A percentile compares a stretch with the other conserved stretches of the same genome.
Conservation (phyloP, 805 yeast species). For the Brettanomyces bruxellensis region DNA sequence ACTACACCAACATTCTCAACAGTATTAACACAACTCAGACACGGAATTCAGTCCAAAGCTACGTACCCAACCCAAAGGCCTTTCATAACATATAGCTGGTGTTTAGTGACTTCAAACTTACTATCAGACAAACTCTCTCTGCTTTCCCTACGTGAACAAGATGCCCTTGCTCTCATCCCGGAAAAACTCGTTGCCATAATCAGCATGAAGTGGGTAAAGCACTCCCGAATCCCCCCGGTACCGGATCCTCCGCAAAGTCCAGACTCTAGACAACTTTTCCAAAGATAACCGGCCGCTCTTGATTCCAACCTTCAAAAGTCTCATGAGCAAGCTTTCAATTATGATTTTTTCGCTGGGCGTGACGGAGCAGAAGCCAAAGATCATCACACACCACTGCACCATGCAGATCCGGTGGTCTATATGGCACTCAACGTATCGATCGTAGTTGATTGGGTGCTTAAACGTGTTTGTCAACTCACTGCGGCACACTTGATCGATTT, state of each 20-base stretch:
- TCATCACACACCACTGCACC: conserved; percentile 22
- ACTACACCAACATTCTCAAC: too few species aligned
- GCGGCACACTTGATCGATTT: conserved; percentile 7
- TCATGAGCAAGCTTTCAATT: conserved; percentile 18
- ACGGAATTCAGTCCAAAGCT: too few species aligned
- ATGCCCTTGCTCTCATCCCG: neutral
- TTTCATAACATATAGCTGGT: too few species aligned
- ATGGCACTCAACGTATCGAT: conserved; percentile 14
- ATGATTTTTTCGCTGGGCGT: conserved; percentile 18
- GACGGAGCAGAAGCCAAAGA: conserved; percentile 19
- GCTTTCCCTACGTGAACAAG: neutral
- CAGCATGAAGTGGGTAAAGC: conserved; percentile 6
- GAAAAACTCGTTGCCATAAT: conserved; percentile 3
- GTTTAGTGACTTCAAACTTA: too few species aligned
- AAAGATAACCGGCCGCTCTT: conserved; percentile 18
- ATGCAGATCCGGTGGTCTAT: conserved; percentile 24
- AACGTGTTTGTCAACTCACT: conserved; percentile 1
- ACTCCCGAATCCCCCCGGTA: conserved; percentile 5
- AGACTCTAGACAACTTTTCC: conserved; percentile 16
- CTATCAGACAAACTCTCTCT: too few species aligned
- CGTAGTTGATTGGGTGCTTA: conserved; percentile 6
- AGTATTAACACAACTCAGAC: too few species aligned
- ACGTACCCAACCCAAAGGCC: too few species aligned
- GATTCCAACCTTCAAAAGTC: conserved; percentile 16
- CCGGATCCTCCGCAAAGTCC: conserved; percentile 18